phyloP scores from a whole-genome alignment of 1,284 basidiomycete genomes.

The Apiotrichum siamense region DNA sequence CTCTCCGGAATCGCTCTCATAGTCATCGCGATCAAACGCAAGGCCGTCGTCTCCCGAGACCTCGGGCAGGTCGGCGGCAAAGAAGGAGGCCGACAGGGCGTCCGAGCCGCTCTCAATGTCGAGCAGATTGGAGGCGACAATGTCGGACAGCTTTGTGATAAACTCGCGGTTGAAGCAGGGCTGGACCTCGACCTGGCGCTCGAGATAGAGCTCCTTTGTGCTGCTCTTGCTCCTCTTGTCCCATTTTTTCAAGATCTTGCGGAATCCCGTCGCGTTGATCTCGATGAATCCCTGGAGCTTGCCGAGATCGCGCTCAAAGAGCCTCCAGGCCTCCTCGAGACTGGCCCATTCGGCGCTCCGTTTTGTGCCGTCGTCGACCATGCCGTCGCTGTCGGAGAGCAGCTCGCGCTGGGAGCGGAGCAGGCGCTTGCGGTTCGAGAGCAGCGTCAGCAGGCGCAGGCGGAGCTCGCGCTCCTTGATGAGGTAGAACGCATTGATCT shows the following conservation, averaged over 20 bases:
- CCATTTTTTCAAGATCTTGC: slow-evolving; percentile 98
- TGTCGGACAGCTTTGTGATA: slow-evolving; percentile 91
- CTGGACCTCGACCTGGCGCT: slow-evolving; percentile 96
- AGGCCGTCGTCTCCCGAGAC: slow-evolving; percentile 43
- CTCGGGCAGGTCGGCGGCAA: slow-evolving; percentile 47
- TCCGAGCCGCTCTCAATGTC: slow-evolving; percentile 78
- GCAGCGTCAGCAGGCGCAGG: slow-evolving; percentile 80
- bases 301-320: slow-evolving; percentile 91
- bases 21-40: slow-evolving; percentile 64
- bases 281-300: slow-evolving; percentile 98
- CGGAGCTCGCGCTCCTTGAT: slow-evolving; percentile 96
- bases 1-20: slow-evolving; percentile 44
- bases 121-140: slow-evolving; percentile 85
- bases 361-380: slow-evolving; percentile 48
- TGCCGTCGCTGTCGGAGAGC: slow-evolving; percentile 14
- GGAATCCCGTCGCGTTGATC: slow-evolving; percentile 94
- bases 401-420: slow-evolving; percentile 27
- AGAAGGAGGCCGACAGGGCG: slow-evolving; percentile 56
- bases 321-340: slow-evolving; percentile 90
- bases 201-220: slow-evolving; percentile 93
- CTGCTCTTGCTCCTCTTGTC: slow-evolving; percentile 93
- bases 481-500: slow-evolving; percentile 99
- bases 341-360: slow-evolving; percentile 77
- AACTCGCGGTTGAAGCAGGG: slow-evolving; percentile 98
- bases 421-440: slow-evolving; percentile 77